A percentile compares a stretch with the other conserved stretches of the same genome.
phyloP scores from a whole-genome alignment of 202 grass and related monocot genomes.

The Carex sylvatica region DNA sequence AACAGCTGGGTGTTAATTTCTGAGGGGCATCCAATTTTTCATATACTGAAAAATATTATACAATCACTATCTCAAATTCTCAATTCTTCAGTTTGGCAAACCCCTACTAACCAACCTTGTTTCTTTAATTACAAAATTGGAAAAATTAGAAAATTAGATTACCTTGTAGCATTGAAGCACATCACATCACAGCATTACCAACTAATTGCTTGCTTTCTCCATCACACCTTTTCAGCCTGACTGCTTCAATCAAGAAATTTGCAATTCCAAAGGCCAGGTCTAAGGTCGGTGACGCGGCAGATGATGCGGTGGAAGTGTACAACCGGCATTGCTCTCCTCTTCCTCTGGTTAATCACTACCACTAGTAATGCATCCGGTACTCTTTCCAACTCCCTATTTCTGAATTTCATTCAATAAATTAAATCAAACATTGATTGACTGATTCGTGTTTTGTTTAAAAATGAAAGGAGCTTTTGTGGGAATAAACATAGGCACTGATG shows the following conservation, averaged over 20 bases:
- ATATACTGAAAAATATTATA: no score
- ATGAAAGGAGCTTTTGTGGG: constrained; percentile 85
- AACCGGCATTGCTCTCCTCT: constrained; percentile 18
- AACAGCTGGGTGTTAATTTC: no score
- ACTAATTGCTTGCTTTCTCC: background rate
- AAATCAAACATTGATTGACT: constrained; percentile 23
- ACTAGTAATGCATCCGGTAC: constrained; percentile 24
- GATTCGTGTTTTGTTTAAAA: constrained; percentile 32
- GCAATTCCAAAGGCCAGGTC: background rate
- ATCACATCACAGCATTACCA: background rate
- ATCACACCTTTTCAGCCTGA: background rate
- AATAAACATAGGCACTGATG: constrained; percentile 63
- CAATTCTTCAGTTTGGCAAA: background rate
- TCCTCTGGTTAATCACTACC: background rate
- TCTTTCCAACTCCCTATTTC: constrained; percentile 23
- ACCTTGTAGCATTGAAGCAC: background rate
- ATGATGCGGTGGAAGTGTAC: constrained; percentile 5
- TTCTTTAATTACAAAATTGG: background rate
- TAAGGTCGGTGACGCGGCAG: background rate
- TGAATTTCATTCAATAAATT: constrained; percentile 30
- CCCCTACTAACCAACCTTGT: background rate
- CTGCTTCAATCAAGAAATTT: background rate
- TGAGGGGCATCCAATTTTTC: no score
- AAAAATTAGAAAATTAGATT: background rate
- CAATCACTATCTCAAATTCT: background rate